Evolutionary conservation across 2,329 filamentous ascomycete genomes (phyloP).

Genomic region (Didymella arachidicola): DNA sequence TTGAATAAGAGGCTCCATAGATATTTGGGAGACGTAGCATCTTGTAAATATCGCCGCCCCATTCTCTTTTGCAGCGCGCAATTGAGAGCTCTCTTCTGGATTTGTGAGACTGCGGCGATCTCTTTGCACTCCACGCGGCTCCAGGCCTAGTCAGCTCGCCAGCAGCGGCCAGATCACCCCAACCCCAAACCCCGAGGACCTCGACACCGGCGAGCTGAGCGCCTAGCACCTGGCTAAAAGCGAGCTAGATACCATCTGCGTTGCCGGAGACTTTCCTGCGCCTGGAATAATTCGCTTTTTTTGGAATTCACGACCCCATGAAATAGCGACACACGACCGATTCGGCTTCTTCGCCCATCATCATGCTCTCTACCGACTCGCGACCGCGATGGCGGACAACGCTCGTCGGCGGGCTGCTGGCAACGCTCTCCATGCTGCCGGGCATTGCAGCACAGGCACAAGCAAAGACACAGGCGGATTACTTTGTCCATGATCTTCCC

Average conservation of each 20-base stretch:
- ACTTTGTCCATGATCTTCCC: slow-evolving; percentile 85
- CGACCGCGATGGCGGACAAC: slow-evolving; percentile 45
- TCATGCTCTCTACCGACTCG: slow-evolving; percentile 38
- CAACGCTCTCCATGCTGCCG: slow-evolving; percentile 45
- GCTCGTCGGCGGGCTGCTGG: slow-evolving; percentile 43
- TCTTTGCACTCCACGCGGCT: slow-evolving; percentile 7
- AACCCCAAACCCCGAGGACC: slow-evolving; percentile 23
- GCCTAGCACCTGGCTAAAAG: slow-evolving; percentile 13
- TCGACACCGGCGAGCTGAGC: slow-evolving; percentile 17
- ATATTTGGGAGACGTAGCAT: background rate
- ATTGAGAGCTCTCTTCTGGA: background rate
- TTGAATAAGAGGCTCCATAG: slow-evolving; percentile 8
- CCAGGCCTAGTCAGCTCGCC: slow-evolving; percentile 42
- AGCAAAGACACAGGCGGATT: slow-evolving; percentile 76
- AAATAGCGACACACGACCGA: slow-evolving; percentile 44
- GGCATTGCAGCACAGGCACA: slow-evolving; percentile 53
- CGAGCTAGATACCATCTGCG: slow-evolving; percentile 6
- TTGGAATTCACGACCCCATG: slow-evolving; percentile 34
- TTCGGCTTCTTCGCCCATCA: slow-evolving; percentile 28
- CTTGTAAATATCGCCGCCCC: background rate
- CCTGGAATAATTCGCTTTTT: background rate
- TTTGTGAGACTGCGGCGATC: slow-evolving; percentile 11
- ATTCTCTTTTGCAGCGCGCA: background rate
- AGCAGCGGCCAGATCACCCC: slow-evolving; percentile 44
- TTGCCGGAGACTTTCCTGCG: slow-evolving; percentile 1